A percentile compares a stretch with the other conserved stretches of the same genome.
Evolutionary conservation across 768 basidiomycete species (phyloP).

Genomic region (Nidularia pulvinata): DNA sequence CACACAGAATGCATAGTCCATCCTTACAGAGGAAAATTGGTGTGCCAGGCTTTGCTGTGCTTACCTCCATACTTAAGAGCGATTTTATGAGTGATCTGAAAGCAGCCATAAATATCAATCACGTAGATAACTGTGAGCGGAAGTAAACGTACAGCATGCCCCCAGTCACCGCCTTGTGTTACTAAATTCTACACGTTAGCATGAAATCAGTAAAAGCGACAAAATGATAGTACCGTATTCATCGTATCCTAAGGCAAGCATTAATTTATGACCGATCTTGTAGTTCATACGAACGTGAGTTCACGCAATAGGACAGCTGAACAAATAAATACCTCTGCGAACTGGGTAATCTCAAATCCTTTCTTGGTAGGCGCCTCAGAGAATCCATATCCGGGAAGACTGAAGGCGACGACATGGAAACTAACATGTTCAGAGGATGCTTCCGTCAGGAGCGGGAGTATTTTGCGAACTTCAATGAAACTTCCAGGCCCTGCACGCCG

Average conservation of each 20-base stretch:
- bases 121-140: background rate
- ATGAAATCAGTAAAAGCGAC: background rate
- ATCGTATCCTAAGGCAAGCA: slow-evolving; percentile 47
- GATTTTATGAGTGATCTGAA: slow-evolving; percentile 21
- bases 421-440: slow-evolving; percentile 39
- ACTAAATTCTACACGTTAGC: background rate
- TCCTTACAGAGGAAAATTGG: slow-evolving; percentile 41
- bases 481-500: slow-evolving; percentile 48
- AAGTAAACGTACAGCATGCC: background rate
- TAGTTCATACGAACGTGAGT: background rate
- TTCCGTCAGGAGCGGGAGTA: slow-evolving; percentile 46
- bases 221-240: slow-evolving; percentile 36
- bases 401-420: slow-evolving; percentile 57
- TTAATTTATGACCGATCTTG: slow-evolving; percentile 36
- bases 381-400: slow-evolving; percentile 58
- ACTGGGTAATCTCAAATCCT: slow-evolving; percentile 30
- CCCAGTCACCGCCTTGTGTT: background rate
- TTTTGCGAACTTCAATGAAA: slow-evolving; percentile 47
- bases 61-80: slow-evolving; percentile 25
- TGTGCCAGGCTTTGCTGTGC: slow-evolving; percentile 51
- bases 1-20: background rate
- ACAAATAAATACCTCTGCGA: slow-evolving; percentile 25
- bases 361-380: slow-evolving; percentile 48
- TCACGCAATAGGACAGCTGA: background rate
- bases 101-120: background rate